These are phyloP conservation scores for Stevia rebaudiana DNA, from an alignment of 140 eudicot genomes.

Conservation along the genomic window DNA sequence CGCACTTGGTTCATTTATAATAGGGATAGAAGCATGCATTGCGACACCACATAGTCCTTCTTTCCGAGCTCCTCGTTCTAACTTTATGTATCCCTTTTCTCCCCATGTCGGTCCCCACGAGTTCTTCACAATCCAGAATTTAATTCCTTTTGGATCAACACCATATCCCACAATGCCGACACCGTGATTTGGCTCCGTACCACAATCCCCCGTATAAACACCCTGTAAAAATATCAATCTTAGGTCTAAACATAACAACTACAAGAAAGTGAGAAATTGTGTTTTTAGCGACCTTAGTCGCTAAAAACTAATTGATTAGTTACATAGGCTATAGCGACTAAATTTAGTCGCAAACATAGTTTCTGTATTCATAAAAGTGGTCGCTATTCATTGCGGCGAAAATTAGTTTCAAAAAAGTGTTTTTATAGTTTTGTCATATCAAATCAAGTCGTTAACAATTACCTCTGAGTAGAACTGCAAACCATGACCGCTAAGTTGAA, in stretches of 20 bases:
- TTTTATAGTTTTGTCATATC: no score
- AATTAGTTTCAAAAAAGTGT: no score
- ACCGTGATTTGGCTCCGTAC: slow-evolving; percentile 38
- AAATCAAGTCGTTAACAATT: no score
- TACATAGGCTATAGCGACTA: no score
- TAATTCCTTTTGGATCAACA: slow-evolving; percentile 43
- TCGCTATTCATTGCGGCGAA: no score
- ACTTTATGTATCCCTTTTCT: slow-evolving; percentile 56
- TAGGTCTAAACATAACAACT: no score
- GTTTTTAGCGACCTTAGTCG: no score
- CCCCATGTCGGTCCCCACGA: slow-evolving; percentile 81
- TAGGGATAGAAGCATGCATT: not conserved
- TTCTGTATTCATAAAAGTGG: no score
- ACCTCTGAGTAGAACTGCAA: slow-evolving; percentile 55
- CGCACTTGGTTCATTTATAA: not conserved
- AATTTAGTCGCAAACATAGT: no score
- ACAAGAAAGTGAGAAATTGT: no score
- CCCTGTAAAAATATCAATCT: slow-evolving; percentile 34
- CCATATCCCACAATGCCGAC: slow-evolving; percentile 61
- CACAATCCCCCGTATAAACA: slow-evolving; percentile 40
- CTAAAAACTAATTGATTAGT: no score
- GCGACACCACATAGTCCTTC: slow-evolving; percentile 56
- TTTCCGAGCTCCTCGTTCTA: slow-evolving; percentile 35
- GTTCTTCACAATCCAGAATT: slow-evolving; percentile 69
- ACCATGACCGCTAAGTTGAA: slow-evolving; percentile 36